Conservation (phyloP, 345 rosid genomes). For the Carallia brachiata region DNA sequence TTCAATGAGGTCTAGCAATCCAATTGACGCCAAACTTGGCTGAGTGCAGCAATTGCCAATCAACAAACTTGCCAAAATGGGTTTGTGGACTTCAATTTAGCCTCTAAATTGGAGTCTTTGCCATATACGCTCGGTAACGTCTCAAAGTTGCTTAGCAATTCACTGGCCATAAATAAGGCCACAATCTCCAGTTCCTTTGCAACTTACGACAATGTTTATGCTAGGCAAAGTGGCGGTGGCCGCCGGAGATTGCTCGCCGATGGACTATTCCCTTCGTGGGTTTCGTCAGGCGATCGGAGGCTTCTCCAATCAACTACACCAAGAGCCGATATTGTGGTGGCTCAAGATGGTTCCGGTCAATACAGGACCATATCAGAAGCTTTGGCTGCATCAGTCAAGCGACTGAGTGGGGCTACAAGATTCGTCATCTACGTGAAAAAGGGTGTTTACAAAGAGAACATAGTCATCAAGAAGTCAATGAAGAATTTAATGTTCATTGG, state of each 20-base stretch:
- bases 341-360: conserved; percentile 78
- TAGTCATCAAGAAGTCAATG: conserved; percentile 52
- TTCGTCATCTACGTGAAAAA: conserved; percentile 68
- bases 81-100: conserved; percentile 51
- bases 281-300: conserved; percentile 50
- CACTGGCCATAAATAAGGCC: conserved; percentile 58
- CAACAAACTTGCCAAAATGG: conserved; percentile 74
- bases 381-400: conserved; percentile 43
- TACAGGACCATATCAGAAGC: conserved; percentile 64
- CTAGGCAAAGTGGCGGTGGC: conserved; percentile 21
- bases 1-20: conserved; percentile 41
- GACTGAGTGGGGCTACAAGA: conserved; percentile 35
- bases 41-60: conserved; percentile 75
- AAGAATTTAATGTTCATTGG: conserved; percentile 72
- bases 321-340: conserved; percentile 65
- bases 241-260: conserved; percentile 36
- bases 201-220: not conserved
- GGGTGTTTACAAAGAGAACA: conserved; percentile 68
- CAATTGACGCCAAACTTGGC: conserved; percentile 62
- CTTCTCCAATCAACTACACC: conserved; percentile 45
- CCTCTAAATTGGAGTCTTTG: conserved; percentile 32
- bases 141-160: conserved; percentile 66
- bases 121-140: conserved; percentile 46
- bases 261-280: conserved; percentile 62
- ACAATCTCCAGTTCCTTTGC: conserved; percentile 18